Conservation (phyloP, 2,329 filamentous ascomycete genomes). For the Phaeosphaeria sp. region DNA sequence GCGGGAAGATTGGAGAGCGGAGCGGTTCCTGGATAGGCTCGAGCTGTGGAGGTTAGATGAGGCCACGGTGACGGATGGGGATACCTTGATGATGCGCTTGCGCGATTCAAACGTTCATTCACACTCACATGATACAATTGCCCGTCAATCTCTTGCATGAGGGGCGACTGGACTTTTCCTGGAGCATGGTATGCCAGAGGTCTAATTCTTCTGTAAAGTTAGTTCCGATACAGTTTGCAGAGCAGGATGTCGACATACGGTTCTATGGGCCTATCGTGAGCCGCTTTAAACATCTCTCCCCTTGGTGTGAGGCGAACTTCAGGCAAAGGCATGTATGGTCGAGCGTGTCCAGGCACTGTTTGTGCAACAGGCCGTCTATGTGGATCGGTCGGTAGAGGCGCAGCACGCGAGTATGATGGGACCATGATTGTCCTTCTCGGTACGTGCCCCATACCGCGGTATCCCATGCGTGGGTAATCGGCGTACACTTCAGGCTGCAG, state of each 20-base stretch:
- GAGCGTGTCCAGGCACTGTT: constrained; percentile 9
- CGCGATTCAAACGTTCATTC: constrained; percentile 13
- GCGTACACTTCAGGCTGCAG: constrained; percentile 32
- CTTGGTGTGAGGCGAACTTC: constrained; percentile 7
- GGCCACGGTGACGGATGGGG: constrained; percentile 2
- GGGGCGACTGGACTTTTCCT: constrained; percentile 17
- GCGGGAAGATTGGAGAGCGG: constrained; percentile 8
- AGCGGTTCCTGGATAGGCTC: constrained; percentile 32
- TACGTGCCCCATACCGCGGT: constrained; percentile 21
- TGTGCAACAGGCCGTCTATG: constrained; percentile 12
- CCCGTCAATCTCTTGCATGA: constrained; percentile 36
- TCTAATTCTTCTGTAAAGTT: constrained; percentile 25
- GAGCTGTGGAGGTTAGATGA: constrained; percentile 38
- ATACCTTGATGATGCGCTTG: constrained; percentile 20
- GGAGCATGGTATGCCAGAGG: constrained; percentile 12
- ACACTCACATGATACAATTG: constrained; percentile 45
- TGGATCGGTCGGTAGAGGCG: constrained; percentile 12
- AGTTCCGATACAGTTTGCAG: constrained; percentile 10
- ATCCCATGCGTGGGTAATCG: constrained; percentile 19
- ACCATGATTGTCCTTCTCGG: constrained; percentile 34
- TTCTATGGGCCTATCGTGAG: constrained; percentile 17
- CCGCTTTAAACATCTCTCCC: constrained; percentile 10
- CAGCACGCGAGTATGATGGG: constrained; percentile 18
- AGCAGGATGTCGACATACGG: constrained; percentile 22
- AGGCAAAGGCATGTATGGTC: constrained; percentile 3